phyloP scores from a whole-genome alignment of 179 eudicot species.

The Nepenthes alata region DNA sequence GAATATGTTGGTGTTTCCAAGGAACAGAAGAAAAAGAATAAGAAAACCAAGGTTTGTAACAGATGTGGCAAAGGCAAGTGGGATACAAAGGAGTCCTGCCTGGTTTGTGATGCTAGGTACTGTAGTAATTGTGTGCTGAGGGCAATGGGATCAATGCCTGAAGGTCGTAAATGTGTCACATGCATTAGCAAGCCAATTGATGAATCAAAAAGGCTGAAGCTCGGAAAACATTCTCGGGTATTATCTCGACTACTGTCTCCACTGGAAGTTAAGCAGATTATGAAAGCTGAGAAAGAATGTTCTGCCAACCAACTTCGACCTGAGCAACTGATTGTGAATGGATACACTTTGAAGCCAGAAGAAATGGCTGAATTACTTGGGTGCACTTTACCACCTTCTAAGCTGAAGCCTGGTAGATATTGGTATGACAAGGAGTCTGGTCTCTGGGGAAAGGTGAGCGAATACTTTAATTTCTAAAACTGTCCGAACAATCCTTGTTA shows the following conservation, averaged over 20 bases:
- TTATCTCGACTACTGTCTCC: slow-evolving; percentile 54
- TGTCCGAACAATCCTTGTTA: not conserved
- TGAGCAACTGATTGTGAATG: slow-evolving; percentile 57
- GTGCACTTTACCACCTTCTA: slow-evolving; percentile 53
- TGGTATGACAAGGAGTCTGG: slow-evolving; percentile 91
- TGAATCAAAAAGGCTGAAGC: slow-evolving; percentile 45
- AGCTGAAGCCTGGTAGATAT: slow-evolving; percentile 65
- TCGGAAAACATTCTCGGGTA: slow-evolving; percentile 61
- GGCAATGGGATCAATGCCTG: slow-evolving; percentile 91
- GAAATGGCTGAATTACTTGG: slow-evolving; percentile 72
- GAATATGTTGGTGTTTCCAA: slow-evolving; percentile 47
- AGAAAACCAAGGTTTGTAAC: slow-evolving; percentile 42
- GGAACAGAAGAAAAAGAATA: slow-evolving; percentile 49
- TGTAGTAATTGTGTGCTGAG: slow-evolving; percentile 72
- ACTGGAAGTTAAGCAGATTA: slow-evolving; percentile 74
- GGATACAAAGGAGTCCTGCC: slow-evolving; percentile 58
- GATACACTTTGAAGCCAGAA: slow-evolving; percentile 50
- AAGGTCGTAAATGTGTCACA: slow-evolving; percentile 76
- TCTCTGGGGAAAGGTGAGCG: slow-evolving; percentile 65
- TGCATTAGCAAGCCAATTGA: slow-evolving; percentile 70
- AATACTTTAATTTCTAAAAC: not conserved
- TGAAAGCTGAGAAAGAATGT: slow-evolving; percentile 78
- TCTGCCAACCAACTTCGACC: slow-evolving; percentile 74
- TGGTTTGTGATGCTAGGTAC: slow-evolving; percentile 57
- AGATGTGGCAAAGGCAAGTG: slow-evolving; percentile 71